phyloP scores from a whole-genome alignment of 1,139 yeast species.

The Torulaspora globosa region DNA sequence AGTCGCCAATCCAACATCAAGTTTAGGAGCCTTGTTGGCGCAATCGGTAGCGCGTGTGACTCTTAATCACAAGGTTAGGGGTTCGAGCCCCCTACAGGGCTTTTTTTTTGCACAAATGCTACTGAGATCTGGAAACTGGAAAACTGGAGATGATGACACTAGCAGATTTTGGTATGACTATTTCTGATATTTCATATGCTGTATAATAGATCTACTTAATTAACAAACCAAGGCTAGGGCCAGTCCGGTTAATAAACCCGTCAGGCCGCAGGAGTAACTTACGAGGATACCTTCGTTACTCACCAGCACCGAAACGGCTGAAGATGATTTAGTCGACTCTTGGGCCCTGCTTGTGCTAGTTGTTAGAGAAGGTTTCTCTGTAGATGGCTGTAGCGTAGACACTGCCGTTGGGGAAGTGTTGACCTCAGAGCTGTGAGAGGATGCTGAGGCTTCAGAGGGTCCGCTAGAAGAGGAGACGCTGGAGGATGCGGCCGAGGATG shows the following conservation, averaged over 20 bases:
- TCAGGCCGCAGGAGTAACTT: conserved; percentile 3
- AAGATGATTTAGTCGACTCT: conserved; percentile 1
- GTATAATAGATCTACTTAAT: not conserved
- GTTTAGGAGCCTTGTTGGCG: conserved; percentile 41
- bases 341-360: not conserved
- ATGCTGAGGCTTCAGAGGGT: not conserved
- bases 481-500: not conserved
- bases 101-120: conserved; percentile 20
- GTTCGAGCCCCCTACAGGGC: conserved; percentile 48
- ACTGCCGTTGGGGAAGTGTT: not conserved
- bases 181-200: not conserved
- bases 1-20: not conserved
- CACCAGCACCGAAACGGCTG: not conserved
- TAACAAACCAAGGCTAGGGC: conserved; percentile 4
- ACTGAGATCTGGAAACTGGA: too few relatives aligned
- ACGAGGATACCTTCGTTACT: conserved; percentile 2
- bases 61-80: conserved; percentile 46
- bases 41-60: conserved; percentile 48
- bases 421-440: not conserved
- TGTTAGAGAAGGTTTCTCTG: not conserved
- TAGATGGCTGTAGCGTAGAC: not conserved
- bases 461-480: not conserved
- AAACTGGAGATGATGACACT: not conserved
- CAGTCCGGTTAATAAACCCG: conserved; percentile 4
- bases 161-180: not conserved